Conservation (phyloP, 169 alveolate genomes). For the Plasmodium billcollinsi region DNA sequence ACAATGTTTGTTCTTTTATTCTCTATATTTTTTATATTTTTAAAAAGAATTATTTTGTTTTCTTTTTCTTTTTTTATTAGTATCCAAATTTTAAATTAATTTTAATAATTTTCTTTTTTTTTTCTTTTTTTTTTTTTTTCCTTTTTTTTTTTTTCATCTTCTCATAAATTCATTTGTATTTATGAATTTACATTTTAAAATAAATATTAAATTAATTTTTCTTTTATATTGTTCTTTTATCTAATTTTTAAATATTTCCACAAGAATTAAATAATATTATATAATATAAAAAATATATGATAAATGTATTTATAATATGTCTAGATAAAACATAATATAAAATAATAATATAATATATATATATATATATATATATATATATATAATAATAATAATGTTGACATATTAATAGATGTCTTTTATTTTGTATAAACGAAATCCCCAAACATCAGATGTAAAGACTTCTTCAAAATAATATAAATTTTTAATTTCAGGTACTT, state of each 20-base stretch:
- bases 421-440: constrained; percentile 96
- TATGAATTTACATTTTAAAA: too few relatives aligned
- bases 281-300: neutral
- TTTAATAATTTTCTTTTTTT: too few relatives aligned
- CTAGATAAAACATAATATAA: neutral
- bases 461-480: constrained; percentile 96
- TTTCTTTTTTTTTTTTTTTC: too few relatives aligned
- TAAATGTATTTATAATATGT: neutral
- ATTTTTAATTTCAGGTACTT: constrained; percentile 84
- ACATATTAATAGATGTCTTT: constrained; percentile 30
- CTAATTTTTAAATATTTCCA: too few relatives aligned
- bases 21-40: too few relatives aligned
- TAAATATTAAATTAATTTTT: too few relatives aligned
- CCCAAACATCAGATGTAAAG: constrained; percentile 96
- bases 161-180: too few relatives aligned
- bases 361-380: neutral
- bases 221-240: too few relatives aligned
- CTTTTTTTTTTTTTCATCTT: too few relatives aligned
- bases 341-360: neutral
- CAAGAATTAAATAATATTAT: neutral
- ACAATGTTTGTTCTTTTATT: too few relatives aligned
- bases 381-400: neutral
- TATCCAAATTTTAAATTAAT: too few relatives aligned
- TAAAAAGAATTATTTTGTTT: neutral
- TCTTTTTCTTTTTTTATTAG: too few relatives aligned